These are phyloP conservation scores for Amesomyces nigricolor DNA, from an alignment of 2,329 filamentous ascomycete genomes.

Conservation along the genomic window DNA sequence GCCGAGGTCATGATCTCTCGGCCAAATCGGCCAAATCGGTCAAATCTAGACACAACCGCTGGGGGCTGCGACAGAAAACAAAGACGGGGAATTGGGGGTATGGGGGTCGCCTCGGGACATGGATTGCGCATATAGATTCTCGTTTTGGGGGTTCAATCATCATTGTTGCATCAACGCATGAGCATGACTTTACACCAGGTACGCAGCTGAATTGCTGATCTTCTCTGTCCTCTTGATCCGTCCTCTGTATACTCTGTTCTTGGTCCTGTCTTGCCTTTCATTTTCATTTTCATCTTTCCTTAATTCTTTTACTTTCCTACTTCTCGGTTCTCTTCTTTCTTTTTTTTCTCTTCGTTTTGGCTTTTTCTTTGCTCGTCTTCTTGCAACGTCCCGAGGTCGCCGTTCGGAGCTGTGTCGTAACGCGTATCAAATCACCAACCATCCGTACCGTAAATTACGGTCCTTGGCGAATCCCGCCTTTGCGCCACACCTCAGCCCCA, in stretches of 20 bases:
- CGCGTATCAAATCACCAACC: not conserved
- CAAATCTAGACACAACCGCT: not conserved
- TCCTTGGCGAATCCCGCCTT: not conserved
- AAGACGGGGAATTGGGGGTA: not conserved
- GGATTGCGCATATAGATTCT: conserved; percentile 17
- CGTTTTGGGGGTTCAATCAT: not conserved
- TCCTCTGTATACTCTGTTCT: too few species aligned
- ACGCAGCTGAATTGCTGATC: not conserved
- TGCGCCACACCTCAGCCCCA: conserved; percentile 18
- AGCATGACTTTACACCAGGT: not conserved
- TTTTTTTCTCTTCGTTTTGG: too few species aligned
- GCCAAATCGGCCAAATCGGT: not conserved
- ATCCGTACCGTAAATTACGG: not conserved
- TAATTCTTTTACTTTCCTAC: not conserved
- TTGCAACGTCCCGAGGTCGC: too few species aligned
- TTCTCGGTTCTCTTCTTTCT: not conserved
- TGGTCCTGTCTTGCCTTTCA: too few species aligned
- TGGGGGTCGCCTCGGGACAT: conserved; percentile 1
- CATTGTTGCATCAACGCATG: conserved; percentile 15
- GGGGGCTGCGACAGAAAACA: not conserved
- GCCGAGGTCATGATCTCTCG: not conserved
- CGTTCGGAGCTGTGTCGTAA: too few species aligned
- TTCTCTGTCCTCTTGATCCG: too few species aligned
- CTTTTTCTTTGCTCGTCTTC: too few species aligned
- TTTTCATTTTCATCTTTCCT: not conserved